Evolutionary conservation across 116 monocot species (phyloP).

Genomic region (Papilionanthe hybrid): DNA sequence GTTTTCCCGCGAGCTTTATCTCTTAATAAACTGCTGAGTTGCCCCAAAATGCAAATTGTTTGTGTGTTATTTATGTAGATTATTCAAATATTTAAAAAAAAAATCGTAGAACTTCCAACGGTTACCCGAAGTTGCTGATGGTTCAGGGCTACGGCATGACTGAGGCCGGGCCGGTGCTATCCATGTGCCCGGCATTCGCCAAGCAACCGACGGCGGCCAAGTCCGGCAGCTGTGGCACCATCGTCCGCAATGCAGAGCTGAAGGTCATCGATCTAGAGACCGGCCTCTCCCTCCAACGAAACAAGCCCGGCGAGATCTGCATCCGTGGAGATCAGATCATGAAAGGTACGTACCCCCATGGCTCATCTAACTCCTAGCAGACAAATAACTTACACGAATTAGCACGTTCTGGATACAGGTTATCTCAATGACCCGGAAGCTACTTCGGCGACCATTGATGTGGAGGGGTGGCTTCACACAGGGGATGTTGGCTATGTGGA

Average conservation of each 20-base stretch:
- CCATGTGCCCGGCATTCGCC: slow-evolving; percentile 86
- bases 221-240: slow-evolving; percentile 69
- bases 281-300: slow-evolving; percentile 62
- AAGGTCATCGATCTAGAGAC: slow-evolving; percentile 79
- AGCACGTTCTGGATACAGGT: slow-evolving; percentile 13
- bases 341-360: slow-evolving; percentile 45
- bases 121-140: not conserved
- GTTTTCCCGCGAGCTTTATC: too few relatives aligned
- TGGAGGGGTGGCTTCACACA: slow-evolving; percentile 85
- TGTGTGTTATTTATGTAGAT: too few relatives aligned
- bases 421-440: slow-evolving; percentile 69
- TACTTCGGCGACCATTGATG: slow-evolving; percentile 59
- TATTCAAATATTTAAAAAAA: too few relatives aligned
- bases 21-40: too few relatives aligned
- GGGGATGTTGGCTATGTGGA: slow-evolving; percentile 90
- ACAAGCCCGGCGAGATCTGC: slow-evolving; percentile 83
- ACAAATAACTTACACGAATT: not conserved
- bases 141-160: slow-evolving; percentile 93
- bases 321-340: slow-evolving; percentile 86
- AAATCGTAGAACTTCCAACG: too few relatives aligned
- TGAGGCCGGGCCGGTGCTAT: slow-evolving; percentile 82
- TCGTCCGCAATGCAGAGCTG: slow-evolving; percentile 79
- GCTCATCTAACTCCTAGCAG: not conserved
- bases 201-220: slow-evolving; percentile 47
- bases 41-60: too few relatives aligned